Conservation (phyloP, 176 grass and related monocot species). For the Avena eriantha region DNA sequence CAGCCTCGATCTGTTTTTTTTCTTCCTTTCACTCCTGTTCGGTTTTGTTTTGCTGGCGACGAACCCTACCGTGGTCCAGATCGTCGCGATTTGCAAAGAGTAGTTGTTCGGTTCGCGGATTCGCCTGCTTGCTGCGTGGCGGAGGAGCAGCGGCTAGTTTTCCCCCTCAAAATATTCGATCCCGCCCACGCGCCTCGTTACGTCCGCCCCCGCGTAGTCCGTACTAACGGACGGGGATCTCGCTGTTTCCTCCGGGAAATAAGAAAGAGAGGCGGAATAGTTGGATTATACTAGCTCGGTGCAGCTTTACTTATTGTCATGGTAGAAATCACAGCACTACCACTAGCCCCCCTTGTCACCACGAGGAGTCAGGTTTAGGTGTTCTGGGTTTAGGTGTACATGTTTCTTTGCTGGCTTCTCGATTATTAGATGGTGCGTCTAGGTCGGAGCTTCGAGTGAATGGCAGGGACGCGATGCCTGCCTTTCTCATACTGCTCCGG, state of each 20-base stretch:
- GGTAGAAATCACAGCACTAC: background rate
- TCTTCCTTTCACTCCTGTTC: background rate
- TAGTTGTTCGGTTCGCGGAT: too few relatives aligned
- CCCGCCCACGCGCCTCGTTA: background rate
- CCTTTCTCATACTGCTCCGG: slow-evolving; percentile 60
- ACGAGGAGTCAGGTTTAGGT: background rate
- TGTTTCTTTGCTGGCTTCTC: background rate
- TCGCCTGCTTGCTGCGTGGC: too few relatives aligned
- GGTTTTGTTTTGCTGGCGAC: background rate
- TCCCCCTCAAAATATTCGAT: too few relatives aligned
- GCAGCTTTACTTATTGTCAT: background rate
- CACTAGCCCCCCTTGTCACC: background rate
- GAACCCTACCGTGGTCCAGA: background rate
- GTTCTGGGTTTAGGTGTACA: background rate
- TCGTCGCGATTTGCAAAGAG: too few relatives aligned
- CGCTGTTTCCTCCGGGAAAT: background rate
- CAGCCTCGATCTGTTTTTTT: background rate
- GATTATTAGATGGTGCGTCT: background rate
- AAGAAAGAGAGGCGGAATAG: background rate
- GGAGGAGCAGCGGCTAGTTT: too few relatives aligned
- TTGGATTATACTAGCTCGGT: too few relatives aligned
- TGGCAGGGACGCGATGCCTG: slow-evolving; percentile 46
- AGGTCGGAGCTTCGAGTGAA: slow-evolving; percentile 59
- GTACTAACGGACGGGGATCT: background rate
- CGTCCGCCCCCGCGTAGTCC: background rate